Conservation (phyloP, 257 asterid species). For the Primulina huaijiensis region DNA sequence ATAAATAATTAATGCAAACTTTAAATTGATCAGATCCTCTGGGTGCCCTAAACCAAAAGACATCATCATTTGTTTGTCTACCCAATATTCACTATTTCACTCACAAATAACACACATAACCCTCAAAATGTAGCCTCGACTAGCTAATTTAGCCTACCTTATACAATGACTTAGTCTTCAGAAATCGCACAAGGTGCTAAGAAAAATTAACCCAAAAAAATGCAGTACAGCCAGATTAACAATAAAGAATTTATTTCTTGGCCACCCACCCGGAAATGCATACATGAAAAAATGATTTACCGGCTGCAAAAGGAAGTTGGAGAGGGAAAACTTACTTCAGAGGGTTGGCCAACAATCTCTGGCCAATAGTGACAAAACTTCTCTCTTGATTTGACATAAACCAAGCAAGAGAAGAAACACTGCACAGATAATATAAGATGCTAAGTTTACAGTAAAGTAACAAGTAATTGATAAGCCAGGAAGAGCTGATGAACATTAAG, state of each 20-base stretch:
- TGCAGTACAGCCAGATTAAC: background rate
- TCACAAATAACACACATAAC: background rate
- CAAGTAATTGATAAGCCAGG: conserved; percentile 10
- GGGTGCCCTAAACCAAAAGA: background rate
- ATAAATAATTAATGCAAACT: background rate
- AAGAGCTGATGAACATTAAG: conserved; percentile 21
- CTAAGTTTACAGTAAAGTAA: conserved; percentile 15
- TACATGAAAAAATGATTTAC: conserved; percentile 1
- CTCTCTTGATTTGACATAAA: conserved; percentile 99
- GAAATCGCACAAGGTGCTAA: background rate
- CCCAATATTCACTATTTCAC: background rate
- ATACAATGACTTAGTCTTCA: background rate
- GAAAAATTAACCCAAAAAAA: conserved; percentile 1
- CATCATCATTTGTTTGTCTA: background rate
- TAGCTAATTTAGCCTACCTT: background rate
- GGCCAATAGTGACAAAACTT: conserved; percentile 96
- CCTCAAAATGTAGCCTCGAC: background rate
- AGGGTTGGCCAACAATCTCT: conserved; percentile 91
- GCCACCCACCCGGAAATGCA: background rate
- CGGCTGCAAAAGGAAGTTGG: background rate
- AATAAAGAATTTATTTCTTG: background rate
- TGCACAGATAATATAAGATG: conserved; percentile 43
- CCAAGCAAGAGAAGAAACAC: conserved; percentile 99
- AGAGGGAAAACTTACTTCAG: conserved; percentile 61
- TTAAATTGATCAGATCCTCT: too few relatives aligned